Base-by-base conservation (phyloP, 1,284 basidiomycete species). In the Neolentinus lepideus region DNA sequence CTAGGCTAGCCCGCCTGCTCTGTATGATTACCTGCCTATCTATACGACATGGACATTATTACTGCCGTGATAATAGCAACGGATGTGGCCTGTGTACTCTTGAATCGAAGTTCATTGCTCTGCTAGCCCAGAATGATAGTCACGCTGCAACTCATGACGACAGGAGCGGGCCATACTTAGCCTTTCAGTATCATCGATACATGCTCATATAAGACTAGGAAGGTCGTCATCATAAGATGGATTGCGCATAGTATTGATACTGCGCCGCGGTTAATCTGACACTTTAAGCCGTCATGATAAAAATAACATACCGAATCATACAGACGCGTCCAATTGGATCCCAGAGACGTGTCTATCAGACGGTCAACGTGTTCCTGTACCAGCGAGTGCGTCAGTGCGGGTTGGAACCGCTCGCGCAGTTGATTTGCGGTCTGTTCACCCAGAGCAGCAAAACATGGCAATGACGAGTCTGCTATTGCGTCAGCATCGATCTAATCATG, bases 381-480 rank as follows among this genome's bases (percentile, higher is more conserved):
- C 46, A 95, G 81, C 0, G 88, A 79, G 59, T 94, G 90, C 0
- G 94, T 95, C 51, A 98, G 75, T 9, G 86, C 86, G 26, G 97
- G 88, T 63, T 97, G 93, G 76, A 99, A 98, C 6, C 97, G 85
- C 55, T 99, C 96, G 54, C 94, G 83, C 54, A 99, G 79, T 67
- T 88, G 86, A 59, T 76, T 79, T 3, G 92, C 88, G 11, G 96
- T 98, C 66, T 96, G 86, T 57, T 96, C 94, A 38, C 94, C 95
- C 53, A 91, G 88, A 12, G 92, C 81, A 35, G 83, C 80, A 67
- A 99, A 99, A 69, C 97, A 99, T 19, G 95, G 94, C 51, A 99
- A 76, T 50, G 85, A 83, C 0, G 94, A 97, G 68, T 98, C 95
- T 94, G 54, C 19, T 38, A 10, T 2, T 48, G 11, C n/a, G 4